Base-by-base conservation (phyloP, 768 basidiomycete species). In the Hemileccinum rubropunctum region DNA sequence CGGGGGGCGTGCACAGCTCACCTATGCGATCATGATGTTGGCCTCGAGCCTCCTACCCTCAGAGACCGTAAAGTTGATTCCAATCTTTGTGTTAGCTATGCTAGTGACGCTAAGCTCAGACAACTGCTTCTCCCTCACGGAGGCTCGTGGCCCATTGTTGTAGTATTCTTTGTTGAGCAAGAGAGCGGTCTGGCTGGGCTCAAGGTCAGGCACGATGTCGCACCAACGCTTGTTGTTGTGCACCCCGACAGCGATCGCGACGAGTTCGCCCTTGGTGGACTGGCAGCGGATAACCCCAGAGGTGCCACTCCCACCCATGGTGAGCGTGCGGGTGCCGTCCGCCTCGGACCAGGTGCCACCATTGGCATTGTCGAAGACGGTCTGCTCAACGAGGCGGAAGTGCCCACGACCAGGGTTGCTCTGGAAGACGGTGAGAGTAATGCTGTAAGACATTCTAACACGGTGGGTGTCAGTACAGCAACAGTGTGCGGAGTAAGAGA, bases 181-280 rank as follows among this genome's bases (percentile, higher is more conserved):
- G 5, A 59, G 42, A n/a, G 52, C 62, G 6, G 66, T 71, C 30
- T 65, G 44, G 21, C 41, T 50, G 14, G 45, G 18, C 3, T 47
- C 15, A 32, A 73, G 61, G 43, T 68, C 60, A 4, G 71, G 61
- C 45, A 73, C 59, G 39, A 71, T 63, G 52, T 74, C 71, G 54
- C 60, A 58, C 72, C 74, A 74, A 5, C 62, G 58, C 55, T 62
- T 66, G 57, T 67, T 64, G 57, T 68, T 69, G 59, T 74, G 67
- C 30, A 73, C 63, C 17, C 74, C 74, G 20, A 73, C 27, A 30
- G 60, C 59, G 48, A 69, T 53, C 41, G 70, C 42, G 62, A 69
- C 65, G 34, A 45, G 53, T 49, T 70, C 70, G 48, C 60, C 63
- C 3, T 45, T 56, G 36, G 61, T 58, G 14, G 57, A 48, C 20